These are phyloP conservation scores for Russula sp. DNA, from an alignment of 768 basidiomycete species.

Conservation along the genomic window DNA sequence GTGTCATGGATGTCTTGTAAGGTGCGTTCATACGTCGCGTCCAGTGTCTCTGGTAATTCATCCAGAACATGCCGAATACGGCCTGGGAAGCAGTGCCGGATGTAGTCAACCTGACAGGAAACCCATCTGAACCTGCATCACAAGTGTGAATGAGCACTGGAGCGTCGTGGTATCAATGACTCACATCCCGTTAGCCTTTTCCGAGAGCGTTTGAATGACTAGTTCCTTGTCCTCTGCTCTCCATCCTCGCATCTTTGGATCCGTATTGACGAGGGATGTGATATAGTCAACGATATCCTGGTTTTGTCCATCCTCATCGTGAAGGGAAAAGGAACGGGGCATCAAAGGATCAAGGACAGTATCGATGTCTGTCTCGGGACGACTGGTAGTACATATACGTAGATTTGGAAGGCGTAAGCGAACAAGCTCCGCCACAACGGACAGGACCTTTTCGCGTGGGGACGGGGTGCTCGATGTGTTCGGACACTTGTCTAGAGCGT, in stretches of 20 bases:
- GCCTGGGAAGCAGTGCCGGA: not conserved
- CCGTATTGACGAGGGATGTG: not conserved
- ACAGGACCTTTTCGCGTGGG: not conserved
- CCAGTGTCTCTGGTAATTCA: not conserved
- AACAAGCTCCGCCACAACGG: not conserved
- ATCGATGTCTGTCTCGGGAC: conserved; percentile 1
- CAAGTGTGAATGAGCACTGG: not conserved
- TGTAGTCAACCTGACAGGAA: not conserved
- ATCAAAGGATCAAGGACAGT: not conserved
- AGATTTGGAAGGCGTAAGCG: not conserved
- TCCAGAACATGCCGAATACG: not conserved
- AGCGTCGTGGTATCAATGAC: not conserved
- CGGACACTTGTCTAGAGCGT: conserved; percentile 10
- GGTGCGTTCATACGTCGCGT: not conserved
- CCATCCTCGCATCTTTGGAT: not conserved
- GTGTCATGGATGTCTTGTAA: not conserved
- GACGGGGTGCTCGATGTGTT: not conserved
- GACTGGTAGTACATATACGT: conserved; percentile 2
- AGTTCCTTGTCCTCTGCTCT: not conserved
- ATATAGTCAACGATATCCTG: not conserved
- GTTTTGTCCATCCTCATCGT: not conserved
- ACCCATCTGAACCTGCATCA: conserved; percentile 6
- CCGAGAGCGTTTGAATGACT: not conserved
- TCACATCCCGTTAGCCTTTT: conserved; percentile 5
- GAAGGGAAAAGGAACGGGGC: not conserved